Base-by-base conservation (phyloP, 1,139 yeast genomes). In the Suzukiozyma palmioleophila region DNA sequence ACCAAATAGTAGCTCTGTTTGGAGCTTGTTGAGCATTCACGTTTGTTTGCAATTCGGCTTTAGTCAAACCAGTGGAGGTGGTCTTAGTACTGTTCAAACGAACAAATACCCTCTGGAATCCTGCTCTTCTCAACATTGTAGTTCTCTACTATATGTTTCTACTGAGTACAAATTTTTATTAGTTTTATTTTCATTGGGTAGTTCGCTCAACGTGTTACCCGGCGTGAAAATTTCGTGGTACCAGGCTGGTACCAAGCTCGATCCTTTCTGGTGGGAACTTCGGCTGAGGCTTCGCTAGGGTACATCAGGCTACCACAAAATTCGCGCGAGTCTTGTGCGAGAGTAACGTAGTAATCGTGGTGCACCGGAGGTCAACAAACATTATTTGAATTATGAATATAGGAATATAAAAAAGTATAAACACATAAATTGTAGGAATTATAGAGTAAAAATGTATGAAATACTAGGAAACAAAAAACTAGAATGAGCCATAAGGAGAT, bases 1-100 rank as follows among this genome's bases (percentile, higher is more conserved):
- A 77, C 96, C 96, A 87, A 10, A 84, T 70, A 14, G 64, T 69
- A 8, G 64, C 64, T 52, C 90, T 72, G 62, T 87, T 87, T 41
- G 95, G 95, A 1, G 95, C 85, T 64, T 85, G 95, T 46, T 66
- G 52, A 40, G 68, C 69, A 33, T 54, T 49, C 5, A 37, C 33
- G 28, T 59, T 57, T 48, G 68, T 68, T 42, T 60, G 46, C 49
- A 71, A 66, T 50, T 69, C 73, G 33, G 56, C 53, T 36, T 57
- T 61, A 41, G 70, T 59, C 43, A 70, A 67, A 7, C 73, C 73
- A 13, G 73, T 67, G 29, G 39, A 37, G 3, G 36, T 26, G 21
- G 39, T 26, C 30, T 37, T 37, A 8, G 35, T 32, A 24, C 37
- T 32, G 14, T 33, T 33, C 22, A 33, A 37, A 32, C 39, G 35